Conservation (phyloP, 1,284 basidiomycete species). For the Ganoderma sp. region DNA sequence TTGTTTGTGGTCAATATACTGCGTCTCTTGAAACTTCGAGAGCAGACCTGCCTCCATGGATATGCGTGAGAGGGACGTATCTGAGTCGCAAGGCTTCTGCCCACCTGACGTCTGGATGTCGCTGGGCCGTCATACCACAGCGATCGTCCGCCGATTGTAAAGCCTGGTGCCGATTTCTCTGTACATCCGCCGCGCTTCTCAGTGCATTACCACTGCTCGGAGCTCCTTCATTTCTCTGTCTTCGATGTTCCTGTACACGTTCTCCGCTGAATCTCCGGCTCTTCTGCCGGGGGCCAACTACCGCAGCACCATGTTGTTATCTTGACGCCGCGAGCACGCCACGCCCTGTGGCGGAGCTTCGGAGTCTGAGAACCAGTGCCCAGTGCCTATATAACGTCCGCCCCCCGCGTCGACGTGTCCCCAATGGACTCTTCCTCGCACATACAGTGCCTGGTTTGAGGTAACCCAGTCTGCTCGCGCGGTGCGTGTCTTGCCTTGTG, state of each 20-base stretch:
- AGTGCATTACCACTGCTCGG: neutral
- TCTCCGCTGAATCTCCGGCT: neutral
- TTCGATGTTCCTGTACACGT: neutral
- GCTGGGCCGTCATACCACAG: neutral
- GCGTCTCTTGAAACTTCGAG: neutral
- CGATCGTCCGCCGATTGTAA: neutral
- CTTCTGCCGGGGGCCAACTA: neutral
- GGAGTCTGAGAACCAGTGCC: neutral
- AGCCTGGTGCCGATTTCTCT: neutral
- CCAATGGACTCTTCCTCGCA: conserved; percentile 3
- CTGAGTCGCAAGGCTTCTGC: neutral
- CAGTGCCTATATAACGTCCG: neutral
- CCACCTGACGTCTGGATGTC: too few species aligned
- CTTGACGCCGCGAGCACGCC: conserved; percentile 1
- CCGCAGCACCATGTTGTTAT: conserved; percentile 1
- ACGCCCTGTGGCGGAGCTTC: neutral
- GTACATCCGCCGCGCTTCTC: neutral
- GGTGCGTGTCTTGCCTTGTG: neutral
- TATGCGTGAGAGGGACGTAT: neutral
- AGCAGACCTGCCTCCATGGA: neutral
- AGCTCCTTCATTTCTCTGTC: neutral
- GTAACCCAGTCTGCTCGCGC: conserved; percentile 5
- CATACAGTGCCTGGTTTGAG: neutral
- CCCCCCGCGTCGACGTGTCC: neutral
- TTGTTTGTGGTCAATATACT: neutral